Base-by-base conservation (phyloP, 2,329 filamentous ascomycete species). In the Sarocladiaceae sp. region DNA sequence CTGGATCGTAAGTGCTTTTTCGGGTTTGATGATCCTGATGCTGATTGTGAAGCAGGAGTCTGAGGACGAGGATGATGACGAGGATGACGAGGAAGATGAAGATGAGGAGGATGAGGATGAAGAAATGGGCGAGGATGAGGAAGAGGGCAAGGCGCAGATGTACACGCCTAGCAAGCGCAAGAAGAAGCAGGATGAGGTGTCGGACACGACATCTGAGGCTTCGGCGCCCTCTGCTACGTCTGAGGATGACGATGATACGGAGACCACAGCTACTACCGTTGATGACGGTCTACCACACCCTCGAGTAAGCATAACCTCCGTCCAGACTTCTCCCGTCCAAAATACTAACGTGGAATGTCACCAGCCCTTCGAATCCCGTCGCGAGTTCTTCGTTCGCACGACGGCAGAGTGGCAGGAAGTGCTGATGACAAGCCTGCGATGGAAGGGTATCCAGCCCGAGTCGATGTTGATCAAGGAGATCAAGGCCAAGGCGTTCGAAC, bases 321-420 rank as follows among this genome's bases (percentile, higher is more conserved):
- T 29, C 29, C 24, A 21, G 20, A 12, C 15, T 44, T 20, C n/a
- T 10, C 13, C 4, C 20, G 7, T 6, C 12, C n/a, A 4, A 13
- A 41, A 13, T n/a, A 24, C 41, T 45, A 21, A 48, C 23, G n/a
- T n/a, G n/a, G n/a, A n/a, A 5, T n/a, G 11, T 16, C 23, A 18
- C 68, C 69, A 89, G 56, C 88, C 90, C 0, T 98, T 98, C 56
- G 93, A 98, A 60, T 83, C 82, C 2, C 76, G 94, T 33, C 82
- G 90, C 39, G 93, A 95, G 40, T 98, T 97, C 74, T 97, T 95
- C 67, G 79, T 78, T 13, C 80, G 93, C 34, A 95, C 90, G 0
- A 86, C 86, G 1, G 82, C 83, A 48, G 85, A 90, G 52, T 98
- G 93, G 93, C 91, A 97, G 62, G 86, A 89, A 51, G 69, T 90